Conservation (phyloP, 306 rosid genomes). For the Lathyrus aphaca region DNA sequence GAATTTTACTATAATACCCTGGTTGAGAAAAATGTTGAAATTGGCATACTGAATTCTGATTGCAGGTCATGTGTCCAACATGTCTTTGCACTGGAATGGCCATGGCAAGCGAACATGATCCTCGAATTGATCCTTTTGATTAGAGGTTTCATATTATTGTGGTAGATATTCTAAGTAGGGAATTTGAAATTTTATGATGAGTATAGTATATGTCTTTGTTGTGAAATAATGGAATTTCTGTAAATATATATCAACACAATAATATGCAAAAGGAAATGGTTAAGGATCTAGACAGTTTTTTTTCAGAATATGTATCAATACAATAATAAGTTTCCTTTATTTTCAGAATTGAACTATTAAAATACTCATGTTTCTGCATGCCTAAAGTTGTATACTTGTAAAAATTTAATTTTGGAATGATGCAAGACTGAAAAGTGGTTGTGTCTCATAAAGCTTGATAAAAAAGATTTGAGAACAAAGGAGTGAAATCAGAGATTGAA, state of each 20-base stretch:
- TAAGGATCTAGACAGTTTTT: not conserved
- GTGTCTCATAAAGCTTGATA: no score
- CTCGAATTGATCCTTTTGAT: constrained; percentile 93
- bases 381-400: no score
- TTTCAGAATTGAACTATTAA: no score
- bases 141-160: constrained; percentile 35
- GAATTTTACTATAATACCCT: not conserved
- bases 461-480: no score
- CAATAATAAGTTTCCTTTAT: no score
- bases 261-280: constrained; percentile 19
- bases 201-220: constrained; percentile 4
- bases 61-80: constrained; percentile 98
- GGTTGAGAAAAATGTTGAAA: constrained; percentile 18
- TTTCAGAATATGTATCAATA: no score
- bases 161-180: not conserved
- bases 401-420: no score
- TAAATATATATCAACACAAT: constrained; percentile 35
- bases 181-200: constrained; percentile 28
- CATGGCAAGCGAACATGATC: constrained; percentile 98
- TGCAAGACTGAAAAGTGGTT: no score
- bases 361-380: no score
- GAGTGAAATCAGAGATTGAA: no score
- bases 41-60: constrained; percentile 10
- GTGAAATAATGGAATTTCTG: constrained; percentile 38
- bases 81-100: constrained; percentile 99